Evolutionary conservation across 805 yeast species (phyloP).

Genomic region (Priceomyces carsonii): DNA sequence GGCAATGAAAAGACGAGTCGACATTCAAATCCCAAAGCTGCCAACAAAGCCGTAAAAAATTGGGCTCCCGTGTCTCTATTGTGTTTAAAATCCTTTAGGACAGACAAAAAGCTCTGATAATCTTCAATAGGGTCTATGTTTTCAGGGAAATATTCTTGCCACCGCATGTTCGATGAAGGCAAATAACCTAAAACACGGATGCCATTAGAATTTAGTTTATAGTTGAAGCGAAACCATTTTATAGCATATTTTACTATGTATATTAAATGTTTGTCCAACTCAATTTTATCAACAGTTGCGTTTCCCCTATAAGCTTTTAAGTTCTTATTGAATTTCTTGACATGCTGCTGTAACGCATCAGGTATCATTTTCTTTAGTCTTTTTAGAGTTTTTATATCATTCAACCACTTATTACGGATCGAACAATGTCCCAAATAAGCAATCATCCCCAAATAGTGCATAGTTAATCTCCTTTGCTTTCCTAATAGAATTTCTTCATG

Average conservation of each 20-base stretch:
- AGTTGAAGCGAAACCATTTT: conserved; percentile 36
- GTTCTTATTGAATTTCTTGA: conserved; percentile 17
- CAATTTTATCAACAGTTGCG: conserved; percentile 2
- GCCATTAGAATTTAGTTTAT: conserved; percentile 28
- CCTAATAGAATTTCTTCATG: conserved; percentile 4
- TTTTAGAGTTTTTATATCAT: conserved; percentile 17
- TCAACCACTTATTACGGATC: conserved; percentile 22
- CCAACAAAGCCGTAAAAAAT: conserved; percentile 27
- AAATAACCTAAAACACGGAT: conserved; percentile 28
- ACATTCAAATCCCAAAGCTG: conserved; percentile 29
- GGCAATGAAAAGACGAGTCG: conserved; percentile 35
- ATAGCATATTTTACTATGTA: conserved; percentile 31
- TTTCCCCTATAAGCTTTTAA: conserved; percentile 2
- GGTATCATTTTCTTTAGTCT: conserved; percentile 27
- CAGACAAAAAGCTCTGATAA: conserved; percentile 10
- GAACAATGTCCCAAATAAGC: conserved; percentile 22
- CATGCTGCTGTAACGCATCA: conserved; percentile 12
- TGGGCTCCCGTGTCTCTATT: conserved; percentile 38
- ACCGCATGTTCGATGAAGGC: conserved; percentile 11
- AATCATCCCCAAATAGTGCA: conserved; percentile 24
- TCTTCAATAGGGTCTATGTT: conserved; percentile 13
- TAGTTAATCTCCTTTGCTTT: conserved; percentile 9
- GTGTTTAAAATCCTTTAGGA: conserved; percentile 23
- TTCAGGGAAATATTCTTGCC: conserved; percentile 21
- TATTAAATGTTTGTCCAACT: conserved; percentile 19